Base-by-base conservation (phyloP, 208 protist species). In the Lotmaria passim region DNA sequence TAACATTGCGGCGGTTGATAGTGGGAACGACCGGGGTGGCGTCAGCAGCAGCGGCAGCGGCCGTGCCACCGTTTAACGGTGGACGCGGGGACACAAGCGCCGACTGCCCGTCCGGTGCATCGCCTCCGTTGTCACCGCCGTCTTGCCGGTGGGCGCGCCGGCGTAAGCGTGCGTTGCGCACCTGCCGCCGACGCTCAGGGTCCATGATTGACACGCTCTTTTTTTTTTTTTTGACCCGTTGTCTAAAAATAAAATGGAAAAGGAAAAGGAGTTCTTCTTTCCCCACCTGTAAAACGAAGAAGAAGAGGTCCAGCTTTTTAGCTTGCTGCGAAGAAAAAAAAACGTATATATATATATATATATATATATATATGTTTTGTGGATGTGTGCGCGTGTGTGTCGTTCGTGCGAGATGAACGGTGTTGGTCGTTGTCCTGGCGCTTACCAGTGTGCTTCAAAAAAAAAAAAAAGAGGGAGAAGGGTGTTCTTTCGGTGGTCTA, bases 161-260 rank as follows among this genome's bases (percentile, higher is more conserved):
- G 56, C 76, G 61, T 10, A 66, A 71, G 21, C 81, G 70, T 10
- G 77, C 73, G 12, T 46, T 65, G 39, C 81, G 76, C 28, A 81
- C 41, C 56, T 83, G 73, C 15, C 74, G 56, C 12, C 81, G 68
- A 36, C 69, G 53, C 38, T 44, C 58, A n/a, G 56, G 48, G 26
- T 86, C 64, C 75, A 86, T 86, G 8, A 15, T 50, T 24, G 39
- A 43, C 19, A 73, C 8, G 15, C 1, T 24, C 43, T 59, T 74
- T 38, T 69, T 75, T 62, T 61, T 43, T 59, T 73, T 68, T 4
- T 2, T 36, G 23, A 6, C 19, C 24, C n/a, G n/a, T n/a, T n/a
- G n/a, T n/a, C n/a, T n/a, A n/a, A n/a, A n/a, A n/a, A n/a, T n/a
- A n/a, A n/a, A n/a, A n/a, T n/a, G n/a, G n/a, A n/a, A n/a, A n/a